Percentiles rank a stretch among this genome's conserved stretches.
Evolutionary conservation across 2,329 filamentous ascomycete genomes (phyloP).

Genomic region (Triangularia verruculosa): DNA sequence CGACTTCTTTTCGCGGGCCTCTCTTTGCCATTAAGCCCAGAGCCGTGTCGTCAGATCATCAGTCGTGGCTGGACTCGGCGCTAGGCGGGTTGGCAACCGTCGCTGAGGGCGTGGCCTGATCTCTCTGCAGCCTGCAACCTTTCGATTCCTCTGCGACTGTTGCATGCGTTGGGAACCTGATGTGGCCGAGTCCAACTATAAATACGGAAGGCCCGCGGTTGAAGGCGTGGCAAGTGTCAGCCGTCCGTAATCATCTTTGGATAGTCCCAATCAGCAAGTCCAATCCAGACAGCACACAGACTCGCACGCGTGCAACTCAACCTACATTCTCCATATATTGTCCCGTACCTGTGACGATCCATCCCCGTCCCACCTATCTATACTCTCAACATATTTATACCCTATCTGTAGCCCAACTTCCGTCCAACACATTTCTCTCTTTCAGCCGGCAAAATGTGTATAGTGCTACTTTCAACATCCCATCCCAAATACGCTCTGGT

Average conservation of each 20-base stretch:
- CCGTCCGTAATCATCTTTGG: background rate
- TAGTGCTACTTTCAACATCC: conserved; percentile 70
- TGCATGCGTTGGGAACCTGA: conserved; percentile 8
- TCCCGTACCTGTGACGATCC: background rate
- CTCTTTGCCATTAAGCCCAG: background rate
- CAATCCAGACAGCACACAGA: background rate
- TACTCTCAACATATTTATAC: background rate
- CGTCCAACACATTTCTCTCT: background rate
- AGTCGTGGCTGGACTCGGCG: conserved; percentile 1
- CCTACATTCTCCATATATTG: background rate
- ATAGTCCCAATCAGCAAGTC: background rate
- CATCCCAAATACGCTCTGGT: conserved; percentile 75
- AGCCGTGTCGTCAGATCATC: background rate
- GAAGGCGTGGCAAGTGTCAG: background rate
- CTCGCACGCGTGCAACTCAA: background rate
- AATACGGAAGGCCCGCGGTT: background rate
- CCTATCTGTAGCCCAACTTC: background rate
- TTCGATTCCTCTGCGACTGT: background rate
- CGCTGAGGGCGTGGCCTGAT: conserved; percentile 5
- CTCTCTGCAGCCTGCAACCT: conserved; percentile 5
- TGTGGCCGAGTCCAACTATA: background rate
- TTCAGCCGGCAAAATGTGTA: conserved; percentile 60
- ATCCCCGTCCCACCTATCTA: background rate
- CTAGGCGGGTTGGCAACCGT: conserved; percentile 8
- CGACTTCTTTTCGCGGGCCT: background rate